Percentiles rank a stretch among this genome's conserved stretches.
These are phyloP conservation scores for Tausonia pullulans DNA, from an alignment of 1,284 basidiomycete genomes.

Conservation along the genomic window DNA sequence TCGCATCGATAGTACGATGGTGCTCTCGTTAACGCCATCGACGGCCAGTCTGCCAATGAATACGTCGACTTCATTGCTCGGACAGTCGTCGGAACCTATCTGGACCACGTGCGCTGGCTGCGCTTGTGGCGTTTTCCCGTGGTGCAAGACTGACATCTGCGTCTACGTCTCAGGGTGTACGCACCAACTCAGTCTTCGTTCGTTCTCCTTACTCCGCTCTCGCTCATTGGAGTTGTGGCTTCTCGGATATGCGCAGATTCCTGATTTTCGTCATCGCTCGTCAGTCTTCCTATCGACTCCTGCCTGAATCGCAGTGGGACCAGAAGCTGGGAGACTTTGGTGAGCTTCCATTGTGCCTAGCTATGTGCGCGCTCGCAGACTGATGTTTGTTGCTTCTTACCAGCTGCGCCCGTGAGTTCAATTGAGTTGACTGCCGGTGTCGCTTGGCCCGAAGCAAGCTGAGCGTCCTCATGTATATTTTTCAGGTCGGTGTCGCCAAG, in stretches of 20 bases:
- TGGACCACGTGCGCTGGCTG: background rate
- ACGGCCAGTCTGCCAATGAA: background rate
- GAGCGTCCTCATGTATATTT: no score
- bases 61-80: slow-evolving; percentile 2
- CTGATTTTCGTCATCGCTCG: background rate
- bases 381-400: no score
- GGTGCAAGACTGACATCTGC: background rate
- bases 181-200: slow-evolving; percentile 4
- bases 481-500: no score
- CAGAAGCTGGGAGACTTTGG: background rate
- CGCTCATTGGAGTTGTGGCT: background rate
- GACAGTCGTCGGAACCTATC: background rate
- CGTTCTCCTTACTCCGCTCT: background rate
- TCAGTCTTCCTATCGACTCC: background rate
- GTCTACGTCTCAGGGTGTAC: background rate
- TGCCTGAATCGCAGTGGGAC: background rate
- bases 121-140: background rate
- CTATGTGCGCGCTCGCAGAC: no score
- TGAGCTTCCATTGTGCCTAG: background rate
- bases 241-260: background rate
- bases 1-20: background rate
- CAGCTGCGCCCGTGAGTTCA: no score
- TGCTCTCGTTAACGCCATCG: background rate
- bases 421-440: no score
- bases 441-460: no score